Conservation (phyloP, 495 filamentous ascomycete genomes). For the Penicillium simplicissimum region DNA sequence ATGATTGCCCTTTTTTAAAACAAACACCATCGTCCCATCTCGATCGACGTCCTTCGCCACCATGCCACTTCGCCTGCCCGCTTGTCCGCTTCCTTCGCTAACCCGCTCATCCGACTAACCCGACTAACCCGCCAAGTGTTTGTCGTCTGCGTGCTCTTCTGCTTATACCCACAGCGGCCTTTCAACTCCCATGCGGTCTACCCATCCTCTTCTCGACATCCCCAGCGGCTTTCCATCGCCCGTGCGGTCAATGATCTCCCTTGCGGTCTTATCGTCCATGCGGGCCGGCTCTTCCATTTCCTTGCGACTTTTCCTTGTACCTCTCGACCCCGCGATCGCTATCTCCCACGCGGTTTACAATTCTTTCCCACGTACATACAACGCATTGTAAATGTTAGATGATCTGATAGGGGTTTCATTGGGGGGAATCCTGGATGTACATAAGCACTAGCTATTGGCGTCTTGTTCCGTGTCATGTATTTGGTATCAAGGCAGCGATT, state of each 20-base stretch:
- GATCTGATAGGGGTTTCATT: not conserved
- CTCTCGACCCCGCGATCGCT: not conserved
- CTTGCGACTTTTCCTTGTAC: not conserved
- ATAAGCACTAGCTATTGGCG: not conserved
- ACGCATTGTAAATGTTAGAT: not conserved
- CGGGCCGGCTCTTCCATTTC: not conserved
- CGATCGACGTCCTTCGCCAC: not conserved
- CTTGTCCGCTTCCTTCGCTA: not conserved
- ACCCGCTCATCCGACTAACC: not conserved
- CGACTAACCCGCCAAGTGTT: not conserved
- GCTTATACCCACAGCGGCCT: constrained; percentile 1
- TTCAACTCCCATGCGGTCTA: not conserved
- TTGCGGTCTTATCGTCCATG: not conserved
- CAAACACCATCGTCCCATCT: not conserved
- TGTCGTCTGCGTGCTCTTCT: not conserved
- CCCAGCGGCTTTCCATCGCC: not conserved
- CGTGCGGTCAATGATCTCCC: not conserved
- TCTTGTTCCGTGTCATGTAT: not conserved
- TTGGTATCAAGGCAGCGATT: not conserved
- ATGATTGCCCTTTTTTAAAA: not conserved
- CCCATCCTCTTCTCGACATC: not conserved
- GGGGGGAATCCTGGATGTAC: not conserved
- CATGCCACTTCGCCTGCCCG: not conserved
- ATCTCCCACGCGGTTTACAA: not conserved
- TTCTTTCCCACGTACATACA: not conserved